These are phyloP conservation scores for Termitomyces sp. DNA, from an alignment of 1,284 basidiomycete species.

Conservation along the genomic window DNA sequence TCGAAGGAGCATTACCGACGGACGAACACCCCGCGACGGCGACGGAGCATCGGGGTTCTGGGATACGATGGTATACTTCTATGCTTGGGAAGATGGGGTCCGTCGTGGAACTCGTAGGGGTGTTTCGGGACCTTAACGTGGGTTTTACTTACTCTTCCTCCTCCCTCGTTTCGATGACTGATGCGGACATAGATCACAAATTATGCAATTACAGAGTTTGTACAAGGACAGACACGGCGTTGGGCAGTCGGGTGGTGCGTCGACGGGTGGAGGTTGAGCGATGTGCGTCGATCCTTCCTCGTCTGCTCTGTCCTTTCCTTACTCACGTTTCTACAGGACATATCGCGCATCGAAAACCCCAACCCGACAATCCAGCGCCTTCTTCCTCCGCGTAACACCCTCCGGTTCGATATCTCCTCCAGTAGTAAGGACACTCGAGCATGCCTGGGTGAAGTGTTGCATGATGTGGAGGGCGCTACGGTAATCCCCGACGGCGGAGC, in stretches of 20 bases:
- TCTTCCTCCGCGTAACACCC: constrained; percentile 54
- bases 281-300: constrained; percentile 49
- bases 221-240: constrained; percentile 81
- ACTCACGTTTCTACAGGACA: not conserved
- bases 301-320: not conserved
- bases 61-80: constrained; percentile 82
- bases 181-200: constrained; percentile 60
- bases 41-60: not conserved
- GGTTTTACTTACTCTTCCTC: constrained; percentile 14
- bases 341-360: constrained; percentile 43
- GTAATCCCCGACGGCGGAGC: not conserved
- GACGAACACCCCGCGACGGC: not conserved
- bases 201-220: constrained; percentile 78
- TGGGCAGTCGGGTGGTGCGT: constrained; percentile 92
- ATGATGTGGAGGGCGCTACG: constrained; percentile 28
- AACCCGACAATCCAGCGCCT: constrained; percentile 39
- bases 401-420: constrained; percentile 28
- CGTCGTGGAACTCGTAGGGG: constrained; percentile 53
- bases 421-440: constrained; percentile 11
- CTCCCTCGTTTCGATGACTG: not conserved
- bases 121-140: constrained; percentile 52
- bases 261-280: constrained; percentile 57
- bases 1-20: not conserved
- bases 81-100: constrained; percentile 86
- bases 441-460: constrained; percentile 27